Base-by-base conservation (phyloP, 805 yeast species). In the Candida bentonensis region DNA sequence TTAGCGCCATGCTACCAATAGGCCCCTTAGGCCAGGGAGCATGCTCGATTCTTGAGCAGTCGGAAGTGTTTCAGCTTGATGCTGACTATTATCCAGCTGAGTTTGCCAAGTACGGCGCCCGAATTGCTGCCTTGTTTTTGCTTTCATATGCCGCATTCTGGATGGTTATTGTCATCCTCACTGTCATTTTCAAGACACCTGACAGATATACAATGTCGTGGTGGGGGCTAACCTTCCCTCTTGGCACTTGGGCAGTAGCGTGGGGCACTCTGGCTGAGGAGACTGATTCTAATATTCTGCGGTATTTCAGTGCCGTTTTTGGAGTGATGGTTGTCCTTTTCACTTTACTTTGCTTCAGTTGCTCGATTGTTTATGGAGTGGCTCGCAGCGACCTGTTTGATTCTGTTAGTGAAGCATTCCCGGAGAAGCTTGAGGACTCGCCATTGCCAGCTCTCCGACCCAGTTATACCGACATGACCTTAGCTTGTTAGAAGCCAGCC, bases 191-290 rank as follows among this genome's bases (percentile, higher is more conserved):
- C 22, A 54, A 56, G 23, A 69, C 69, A 0, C 54, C 59, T 3
- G 59, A 59, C 15, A 44, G 50, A 23, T 78, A 74, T 63, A 64
- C 67, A 22, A 68, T 68, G 49, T 69, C 73, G 1, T 76, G 76
- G 75, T 83, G 95, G 95, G 78, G 87, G 15, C 74, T 82, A 67
- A 82, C 95, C 49, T 87, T 87, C 78, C 95, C 95, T 3, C 54
- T 85, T 53, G 95, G 95, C 2, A 84, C 94, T 0, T 77, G 84
- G 80, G 67, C 80, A 0, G 58, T 82, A 15, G 74, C 85, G 2
- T 70, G 75, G 47, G 59, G 66, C 5, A 72, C 74, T 52, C 56
- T 85, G 20, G 78, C 67, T 36, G 53, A 48, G 3, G 56, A 70
- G 2, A 73, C 72, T 41, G 36, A 30, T 15, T 30, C 36, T 15